Evolutionary conservation across 495 filamentous ascomycete species (phyloP).

Genomic region (Aspergillus indologenus): DNA sequence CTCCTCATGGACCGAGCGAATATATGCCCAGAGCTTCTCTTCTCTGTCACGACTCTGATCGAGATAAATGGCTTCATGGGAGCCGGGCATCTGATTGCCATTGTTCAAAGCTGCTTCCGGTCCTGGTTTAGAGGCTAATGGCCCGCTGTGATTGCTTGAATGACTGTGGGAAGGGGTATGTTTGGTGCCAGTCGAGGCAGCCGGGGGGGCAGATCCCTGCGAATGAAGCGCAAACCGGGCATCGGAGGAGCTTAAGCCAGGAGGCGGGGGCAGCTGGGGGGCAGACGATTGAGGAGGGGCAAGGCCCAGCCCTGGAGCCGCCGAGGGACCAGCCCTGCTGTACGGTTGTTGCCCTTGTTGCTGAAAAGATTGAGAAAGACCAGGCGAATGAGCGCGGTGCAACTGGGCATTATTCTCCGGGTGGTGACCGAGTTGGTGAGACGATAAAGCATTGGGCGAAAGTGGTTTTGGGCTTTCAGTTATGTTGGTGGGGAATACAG

Average conservation of each 20-base stretch:
- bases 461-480: constrained; percentile 86
- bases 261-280: constrained; percentile 52
- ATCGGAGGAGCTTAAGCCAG: constrained; percentile 48
- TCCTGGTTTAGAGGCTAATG: constrained; percentile 25
- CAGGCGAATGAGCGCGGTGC: constrained; percentile 66
- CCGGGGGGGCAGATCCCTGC: constrained; percentile 19
- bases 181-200: constrained; percentile 22
- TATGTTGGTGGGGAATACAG: constrained; percentile 71
- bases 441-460: constrained; percentile 66
- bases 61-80: constrained; percentile 25
- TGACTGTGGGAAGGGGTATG: constrained; percentile 37
- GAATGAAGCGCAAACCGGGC: constrained; percentile 42
- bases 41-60: constrained; percentile 33
- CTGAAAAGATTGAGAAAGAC: constrained; percentile 63
- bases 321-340: constrained; percentile 42
- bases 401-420: constrained; percentile 39
- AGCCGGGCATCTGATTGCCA: constrained; percentile 19
- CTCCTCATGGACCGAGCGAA: constrained; percentile 45
- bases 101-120: constrained; percentile 26
- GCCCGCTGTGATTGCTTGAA: constrained; percentile 41
- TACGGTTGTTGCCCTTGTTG: constrained; percentile 66
- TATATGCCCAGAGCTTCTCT: constrained; percentile 47
- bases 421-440: constrained; percentile 58
- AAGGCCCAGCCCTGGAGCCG: constrained; percentile 30
- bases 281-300: constrained; percentile 39